Percentiles rank a stretch among this genome's conserved stretches.
Evolutionary conservation across 352 stramenopile species (phyloP).

Genomic region (Thalassiosira livingstoniorum): DNA sequence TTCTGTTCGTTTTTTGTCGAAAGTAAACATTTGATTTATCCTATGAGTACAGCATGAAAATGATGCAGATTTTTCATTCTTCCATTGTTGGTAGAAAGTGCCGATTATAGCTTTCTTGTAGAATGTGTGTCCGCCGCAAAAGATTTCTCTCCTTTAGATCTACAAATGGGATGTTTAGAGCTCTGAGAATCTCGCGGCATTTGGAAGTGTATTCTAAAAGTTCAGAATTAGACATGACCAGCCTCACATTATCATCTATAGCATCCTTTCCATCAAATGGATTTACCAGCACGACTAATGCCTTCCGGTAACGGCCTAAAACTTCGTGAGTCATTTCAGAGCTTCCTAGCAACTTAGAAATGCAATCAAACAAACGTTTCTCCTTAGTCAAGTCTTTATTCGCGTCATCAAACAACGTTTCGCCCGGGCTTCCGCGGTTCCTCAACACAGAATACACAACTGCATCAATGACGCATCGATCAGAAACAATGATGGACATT

Average conservation of each 20-base stretch:
- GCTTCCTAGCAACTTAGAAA: constrained; percentile 11
- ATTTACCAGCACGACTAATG: constrained; percentile 16
- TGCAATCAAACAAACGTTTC: background rate
- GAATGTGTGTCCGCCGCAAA: too few relatives aligned
- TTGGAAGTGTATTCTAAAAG: background rate
- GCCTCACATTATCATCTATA: constrained; percentile 17
- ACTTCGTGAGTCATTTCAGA: background rate
- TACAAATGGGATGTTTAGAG: constrained; percentile 18
- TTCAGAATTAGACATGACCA: constrained; percentile 2
- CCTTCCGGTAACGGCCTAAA: background rate
- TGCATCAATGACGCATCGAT: constrained; percentile 35
- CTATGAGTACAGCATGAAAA: too few relatives aligned
- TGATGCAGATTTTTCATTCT: constrained; percentile 1
- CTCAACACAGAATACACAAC: constrained; percentile 12
- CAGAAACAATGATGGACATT: background rate
- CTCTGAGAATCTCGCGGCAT: constrained; percentile 2
- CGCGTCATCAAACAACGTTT: background rate
- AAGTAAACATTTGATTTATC: too few relatives aligned
- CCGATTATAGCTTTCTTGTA: too few relatives aligned
- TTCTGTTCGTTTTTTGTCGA: too few relatives aligned
- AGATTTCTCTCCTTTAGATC: constrained; percentile 18
- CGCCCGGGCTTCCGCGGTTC: too few relatives aligned
- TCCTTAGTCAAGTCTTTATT: background rate
- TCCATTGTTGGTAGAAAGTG: too few relatives aligned
- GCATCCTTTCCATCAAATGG: constrained; percentile 18